These are phyloP conservation scores for Thermothelomyces thermophilus DNA, from an alignment of 2,329 filamentous ascomycete genomes.

Conservation along the genomic window DNA sequence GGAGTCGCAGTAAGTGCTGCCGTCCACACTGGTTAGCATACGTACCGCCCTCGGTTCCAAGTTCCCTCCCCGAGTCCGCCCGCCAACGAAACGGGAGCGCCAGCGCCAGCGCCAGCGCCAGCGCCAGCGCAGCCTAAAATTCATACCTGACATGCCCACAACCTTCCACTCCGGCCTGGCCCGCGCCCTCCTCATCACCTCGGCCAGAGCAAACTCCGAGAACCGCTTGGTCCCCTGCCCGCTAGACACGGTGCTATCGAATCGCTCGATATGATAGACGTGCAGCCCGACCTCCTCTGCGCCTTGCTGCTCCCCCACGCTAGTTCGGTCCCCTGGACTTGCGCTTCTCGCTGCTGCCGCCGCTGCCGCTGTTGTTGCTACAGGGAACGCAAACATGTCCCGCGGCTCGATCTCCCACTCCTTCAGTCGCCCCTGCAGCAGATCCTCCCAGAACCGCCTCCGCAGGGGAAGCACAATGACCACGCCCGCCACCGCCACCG, in stretches of 20 bases:
- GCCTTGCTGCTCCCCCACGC: no score
- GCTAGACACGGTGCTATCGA: constrained; percentile 5
- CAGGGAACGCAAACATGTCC: constrained; percentile 23
- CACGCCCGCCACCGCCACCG: constrained; percentile 21
- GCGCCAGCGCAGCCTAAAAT: background rate
- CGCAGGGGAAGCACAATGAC: constrained; percentile 30
- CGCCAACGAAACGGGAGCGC: no score
- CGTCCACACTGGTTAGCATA: background rate
- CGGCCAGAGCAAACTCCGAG: constrained; percentile 22
- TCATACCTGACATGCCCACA: constrained; percentile 28
- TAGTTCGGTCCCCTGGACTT: no score
- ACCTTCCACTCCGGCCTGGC: constrained; percentile 22
- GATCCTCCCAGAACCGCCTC: constrained; percentile 24
- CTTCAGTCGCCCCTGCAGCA: constrained; percentile 28
- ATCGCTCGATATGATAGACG: constrained; percentile 33
- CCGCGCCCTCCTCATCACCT: constrained; percentile 16
- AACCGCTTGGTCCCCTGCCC: constrained; percentile 17
- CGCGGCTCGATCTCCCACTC: constrained; percentile 26
- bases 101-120: no score
- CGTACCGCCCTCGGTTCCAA: background rate
- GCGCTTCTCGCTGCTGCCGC: no score
- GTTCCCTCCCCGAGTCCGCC: no score
- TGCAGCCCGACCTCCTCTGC: constrained; percentile 28
- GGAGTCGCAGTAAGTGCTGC: constrained; percentile 29
- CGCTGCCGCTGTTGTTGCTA: no score